Base-by-base conservation (phyloP, 2,329 filamentous ascomycete species). In the Sporothrix humicola region DNA sequence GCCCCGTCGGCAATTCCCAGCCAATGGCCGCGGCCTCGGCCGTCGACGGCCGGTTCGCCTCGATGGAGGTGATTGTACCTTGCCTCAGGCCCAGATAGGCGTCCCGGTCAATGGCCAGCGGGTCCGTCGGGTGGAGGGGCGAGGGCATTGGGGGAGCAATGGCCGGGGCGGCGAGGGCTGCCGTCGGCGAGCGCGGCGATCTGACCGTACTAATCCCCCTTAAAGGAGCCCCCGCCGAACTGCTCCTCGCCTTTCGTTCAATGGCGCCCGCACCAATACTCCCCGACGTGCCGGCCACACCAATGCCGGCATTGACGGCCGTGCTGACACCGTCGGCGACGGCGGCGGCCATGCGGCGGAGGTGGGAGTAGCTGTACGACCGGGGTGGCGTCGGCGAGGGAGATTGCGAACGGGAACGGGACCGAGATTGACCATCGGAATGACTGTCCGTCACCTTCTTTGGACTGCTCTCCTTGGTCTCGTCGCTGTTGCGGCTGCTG, bases 51-150 rank as follows among this genome's bases (percentile, higher is more conserved):
- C 70, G 71, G 8, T 42, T 50, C 5, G 73, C 71, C 46, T 74
- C 66, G n/a, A 74, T 74, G 9, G 73, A 74, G 2, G 73, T 74
- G 9, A 74, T 17, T 0, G 73, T 74, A 12, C 73, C 73, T 50
- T 73, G 71, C 20, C 71, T 66, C 20, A 74, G 59, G 9, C 73
- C 73, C 46, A 74, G 52, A 17, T 72, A 72, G n/a, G 56, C 73
- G 31, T 74, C 71, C 3, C 71, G 73, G 52, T 74, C 61, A 42
- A 71, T 12, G 7, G 71, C 61, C 20, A 58, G 37, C 9, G 61
- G 59, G 13, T 71, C 59, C 3, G 54, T 10, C 6, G 71, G 61
- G 61, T 56, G 44, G 20, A 42, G 26, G 31, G 31, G 31, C 5
- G 61, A 66, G 1, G 69, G 50, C 54, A 54, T 56, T 12, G 20